Conservation (phyloP, 176 grass and related monocot species). For the Zizania latifolia region DNA sequence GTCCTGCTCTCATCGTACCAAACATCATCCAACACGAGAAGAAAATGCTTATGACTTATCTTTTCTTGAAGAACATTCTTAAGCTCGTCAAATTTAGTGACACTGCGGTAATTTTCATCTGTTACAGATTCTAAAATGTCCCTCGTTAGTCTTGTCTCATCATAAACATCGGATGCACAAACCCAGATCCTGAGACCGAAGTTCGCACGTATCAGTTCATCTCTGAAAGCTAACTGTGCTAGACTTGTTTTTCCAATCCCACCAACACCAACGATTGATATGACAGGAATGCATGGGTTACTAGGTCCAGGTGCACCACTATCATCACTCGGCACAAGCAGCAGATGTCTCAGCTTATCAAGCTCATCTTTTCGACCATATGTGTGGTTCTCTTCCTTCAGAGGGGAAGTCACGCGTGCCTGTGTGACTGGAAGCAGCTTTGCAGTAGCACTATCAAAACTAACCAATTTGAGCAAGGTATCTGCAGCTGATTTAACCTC, state of each 20-base stretch:
- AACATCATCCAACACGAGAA: conserved; percentile 69
- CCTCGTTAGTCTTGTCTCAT: conserved; percentile 37
- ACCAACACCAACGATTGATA: conserved; percentile 50
- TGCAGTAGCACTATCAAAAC: conserved; percentile 34
- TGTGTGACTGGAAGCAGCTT: conserved; percentile 6
- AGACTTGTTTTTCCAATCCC: conserved; percentile 64
- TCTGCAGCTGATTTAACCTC: conserved; percentile 44
- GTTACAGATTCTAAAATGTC: conserved; percentile 49
- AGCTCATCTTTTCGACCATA: conserved; percentile 45
- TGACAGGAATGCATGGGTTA: neutral
- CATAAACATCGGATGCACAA: conserved; percentile 40
- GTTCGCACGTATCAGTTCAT: conserved; percentile 24
- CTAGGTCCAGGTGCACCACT: conserved; percentile 9
- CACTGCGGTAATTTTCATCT: conserved; percentile 8
- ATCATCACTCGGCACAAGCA: conserved; percentile 21
- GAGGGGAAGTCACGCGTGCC: conserved; percentile 30
- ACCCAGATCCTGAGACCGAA: conserved; percentile 57
- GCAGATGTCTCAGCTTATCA: conserved; percentile 29
- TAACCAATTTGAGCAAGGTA: conserved; percentile 36
- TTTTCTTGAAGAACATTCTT: conserved; percentile 28
- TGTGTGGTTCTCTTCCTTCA: conserved; percentile 27
- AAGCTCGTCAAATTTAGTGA: conserved; percentile 22
- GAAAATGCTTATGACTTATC: conserved; percentile 33
- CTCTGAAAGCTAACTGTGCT: conserved; percentile 46
- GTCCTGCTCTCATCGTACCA: conserved; percentile 51